These are phyloP conservation scores for Ochetophila trinervis DNA, from an alignment of 306 rosid genomes.

Conservation along the genomic window DNA sequence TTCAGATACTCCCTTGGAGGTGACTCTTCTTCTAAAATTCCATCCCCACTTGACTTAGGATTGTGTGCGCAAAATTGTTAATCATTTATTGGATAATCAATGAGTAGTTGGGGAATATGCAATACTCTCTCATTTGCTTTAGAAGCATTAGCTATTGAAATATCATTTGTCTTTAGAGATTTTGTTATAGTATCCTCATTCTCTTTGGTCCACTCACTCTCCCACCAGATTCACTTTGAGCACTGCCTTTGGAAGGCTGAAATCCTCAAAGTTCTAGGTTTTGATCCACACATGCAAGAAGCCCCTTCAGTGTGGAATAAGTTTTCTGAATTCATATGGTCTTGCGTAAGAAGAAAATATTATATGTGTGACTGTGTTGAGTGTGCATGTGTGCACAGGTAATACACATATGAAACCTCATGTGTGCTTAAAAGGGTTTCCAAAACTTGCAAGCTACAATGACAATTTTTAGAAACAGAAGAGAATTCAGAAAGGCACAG, in stretches of 20 bases:
- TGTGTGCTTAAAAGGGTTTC: constrained; percentile 7
- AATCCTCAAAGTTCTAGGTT: constrained; percentile 48
- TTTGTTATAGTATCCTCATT: constrained; percentile 42
- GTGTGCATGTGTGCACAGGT: neutral
- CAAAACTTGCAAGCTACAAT: constrained; percentile 1
- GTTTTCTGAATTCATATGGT: constrained; percentile 37
- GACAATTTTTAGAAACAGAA: neutral
- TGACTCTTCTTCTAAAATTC: constrained; percentile 45
- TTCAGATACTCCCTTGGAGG: constrained; percentile 41
- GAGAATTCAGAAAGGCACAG: neutral
- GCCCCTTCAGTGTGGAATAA: constrained; percentile 85
- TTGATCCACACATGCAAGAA: constrained; percentile 50
- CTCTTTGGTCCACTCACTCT: constrained; percentile 58
- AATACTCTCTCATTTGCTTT: constrained; percentile 49
- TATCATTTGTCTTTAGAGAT: constrained; percentile 51
- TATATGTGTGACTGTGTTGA: neutral
- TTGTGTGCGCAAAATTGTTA: constrained; percentile 59
- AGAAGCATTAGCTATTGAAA: constrained; percentile 56
- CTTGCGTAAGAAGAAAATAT: constrained; percentile 10
- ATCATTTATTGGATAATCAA: constrained; percentile 61
- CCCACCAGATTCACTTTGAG: constrained; percentile 51
- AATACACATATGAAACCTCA: constrained; percentile 1
- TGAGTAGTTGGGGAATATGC: constrained; percentile 60
- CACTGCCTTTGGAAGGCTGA: constrained; percentile 76
- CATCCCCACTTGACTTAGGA: constrained; percentile 55